phyloP scores from a whole-genome alignment of 2,329 filamentous ascomycete genomes.

The Aspergillus udagawae region DNA sequence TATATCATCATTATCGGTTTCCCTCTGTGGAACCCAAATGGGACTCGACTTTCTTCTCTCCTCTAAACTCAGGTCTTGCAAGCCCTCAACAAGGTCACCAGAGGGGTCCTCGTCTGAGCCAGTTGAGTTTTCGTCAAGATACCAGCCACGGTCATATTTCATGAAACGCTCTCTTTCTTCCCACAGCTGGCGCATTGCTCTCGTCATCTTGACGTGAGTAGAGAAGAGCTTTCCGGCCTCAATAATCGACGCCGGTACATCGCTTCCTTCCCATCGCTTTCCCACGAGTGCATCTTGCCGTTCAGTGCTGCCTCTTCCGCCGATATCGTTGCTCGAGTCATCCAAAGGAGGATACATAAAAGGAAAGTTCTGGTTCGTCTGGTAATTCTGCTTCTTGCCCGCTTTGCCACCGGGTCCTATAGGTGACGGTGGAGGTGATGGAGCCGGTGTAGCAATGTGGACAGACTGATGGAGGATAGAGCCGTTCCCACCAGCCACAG shows the following conservation, averaged over 20 bases:
- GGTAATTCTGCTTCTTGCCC: slow-evolving; percentile 98
- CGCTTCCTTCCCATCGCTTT: slow-evolving; percentile 85
- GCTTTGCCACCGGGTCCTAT: slow-evolving; percentile 79
- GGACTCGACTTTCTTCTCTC: slow-evolving; percentile 10
- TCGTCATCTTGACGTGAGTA: slow-evolving; percentile 81
- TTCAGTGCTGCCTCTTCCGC: slow-evolving; percentile 80
- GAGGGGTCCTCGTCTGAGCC: slow-evolving; percentile 32
- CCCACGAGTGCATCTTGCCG: slow-evolving; percentile 76
- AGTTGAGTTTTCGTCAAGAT: slow-evolving; percentile 46
- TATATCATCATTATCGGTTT: slow-evolving; percentile 37
- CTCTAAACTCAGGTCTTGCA: slow-evolving; percentile 20
- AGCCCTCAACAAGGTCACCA: slow-evolving; percentile 36
- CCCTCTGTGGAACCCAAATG: slow-evolving; percentile 17
- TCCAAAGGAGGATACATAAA: slow-evolving; percentile 96
- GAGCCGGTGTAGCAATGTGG: slow-evolving; percentile 96
- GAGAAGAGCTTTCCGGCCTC: slow-evolving; percentile 93
- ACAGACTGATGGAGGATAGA: slow-evolving; percentile 95
- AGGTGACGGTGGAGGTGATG: slow-evolving; percentile 90
- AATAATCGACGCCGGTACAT: slow-evolving; percentile 86
- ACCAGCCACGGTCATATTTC: slow-evolving; percentile 89
- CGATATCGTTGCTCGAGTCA: slow-evolving; percentile 79
- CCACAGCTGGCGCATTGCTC: slow-evolving; percentile 90
- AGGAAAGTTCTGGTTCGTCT: slow-evolving; percentile 97
- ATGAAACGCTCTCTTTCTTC: slow-evolving; percentile 88
- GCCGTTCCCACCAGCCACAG: slow-evolving; percentile 40